Conservation (phyloP, 345 rosid genomes). For the Boechera retrofracta region DNA sequence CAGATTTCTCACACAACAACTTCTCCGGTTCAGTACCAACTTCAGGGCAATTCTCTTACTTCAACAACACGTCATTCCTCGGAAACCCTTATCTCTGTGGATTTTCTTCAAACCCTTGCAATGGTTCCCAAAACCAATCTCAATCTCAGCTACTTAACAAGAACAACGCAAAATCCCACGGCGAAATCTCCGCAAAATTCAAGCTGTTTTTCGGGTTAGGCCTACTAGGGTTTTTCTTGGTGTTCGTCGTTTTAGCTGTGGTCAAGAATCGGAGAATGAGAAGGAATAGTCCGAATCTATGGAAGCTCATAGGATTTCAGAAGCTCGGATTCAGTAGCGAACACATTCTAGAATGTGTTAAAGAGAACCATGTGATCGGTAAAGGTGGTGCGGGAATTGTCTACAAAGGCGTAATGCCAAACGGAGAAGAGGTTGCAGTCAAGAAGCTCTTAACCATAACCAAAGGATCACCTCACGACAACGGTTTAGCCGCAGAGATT, state of each 20-base stretch:
- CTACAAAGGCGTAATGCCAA: slow-evolving; percentile 83
- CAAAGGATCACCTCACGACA: slow-evolving; percentile 75
- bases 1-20: slow-evolving; percentile 88
- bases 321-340: slow-evolving; percentile 73
- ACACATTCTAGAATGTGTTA: slow-evolving; percentile 85
- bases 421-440: slow-evolving; percentile 84
- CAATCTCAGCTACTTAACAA: slow-evolving; percentile 43
- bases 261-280: slow-evolving; percentile 58
- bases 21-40: slow-evolving; percentile 81
- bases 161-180: slow-evolving; percentile 37
- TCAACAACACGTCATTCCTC: slow-evolving; percentile 79
- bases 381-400: slow-evolving; percentile 95
- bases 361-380: slow-evolving; percentile 85
- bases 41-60: slow-evolving; percentile 73
- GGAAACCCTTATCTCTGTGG: slow-evolving; percentile 94
- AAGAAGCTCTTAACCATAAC: slow-evolving; percentile 76
- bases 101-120: slow-evolving; percentile 67
- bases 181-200: slow-evolving; percentile 52
- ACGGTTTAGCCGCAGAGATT: slow-evolving; percentile 87
- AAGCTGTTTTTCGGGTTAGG: slow-evolving; percentile 85
- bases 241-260: slow-evolving; percentile 68
- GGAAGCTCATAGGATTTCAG: slow-evolving; percentile 90
- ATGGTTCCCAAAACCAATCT: slow-evolving; percentile 46
- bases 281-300: slow-evolving; percentile 52
- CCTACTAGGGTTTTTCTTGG: slow-evolving; percentile 67